Evolutionary conservation across 805 yeast genomes (phyloP).

Genomic region (Hagleromyces aurorensis): DNA sequence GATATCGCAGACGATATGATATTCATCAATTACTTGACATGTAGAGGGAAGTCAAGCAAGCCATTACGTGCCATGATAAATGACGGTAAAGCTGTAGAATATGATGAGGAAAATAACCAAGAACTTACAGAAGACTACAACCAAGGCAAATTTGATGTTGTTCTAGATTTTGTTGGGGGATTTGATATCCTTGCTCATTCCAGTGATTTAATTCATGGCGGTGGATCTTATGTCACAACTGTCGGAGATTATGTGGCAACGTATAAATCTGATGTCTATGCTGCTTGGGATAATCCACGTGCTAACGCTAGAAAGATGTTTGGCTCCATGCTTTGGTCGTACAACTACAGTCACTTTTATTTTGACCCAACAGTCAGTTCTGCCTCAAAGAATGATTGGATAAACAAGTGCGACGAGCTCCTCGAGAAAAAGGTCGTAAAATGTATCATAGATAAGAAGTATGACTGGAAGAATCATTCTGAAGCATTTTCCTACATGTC

Average conservation of each 20-base stretch:
- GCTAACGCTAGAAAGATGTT: constrained; percentile 32
- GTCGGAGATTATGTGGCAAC: constrained; percentile 51
- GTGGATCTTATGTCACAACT: constrained; percentile 49
- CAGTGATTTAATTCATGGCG: constrained; percentile 36
- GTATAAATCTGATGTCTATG: constrained; percentile 32
- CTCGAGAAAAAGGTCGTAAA: constrained; percentile 40
- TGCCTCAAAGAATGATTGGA: constrained; percentile 33
- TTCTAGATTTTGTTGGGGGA: constrained; percentile 71
- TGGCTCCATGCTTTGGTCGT: constrained; percentile 31
- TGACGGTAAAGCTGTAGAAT: constrained; percentile 31
- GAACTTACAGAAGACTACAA: constrained; percentile 22
- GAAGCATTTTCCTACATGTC: constrained; percentile 48
- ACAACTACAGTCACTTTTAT: constrained; percentile 32
- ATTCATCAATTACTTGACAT: constrained; percentile 27
- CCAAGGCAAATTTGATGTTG: constrained; percentile 48
- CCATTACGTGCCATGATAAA: constrained; percentile 26
- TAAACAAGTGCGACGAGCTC: constrained; percentile 36
- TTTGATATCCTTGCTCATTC: constrained; percentile 42
- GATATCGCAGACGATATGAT: constrained; percentile 35
- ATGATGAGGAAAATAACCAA: constrained; percentile 22
- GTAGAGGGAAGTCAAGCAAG: constrained; percentile 29
- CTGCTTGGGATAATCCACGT: constrained; percentile 31
- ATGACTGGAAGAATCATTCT: constrained; percentile 45
- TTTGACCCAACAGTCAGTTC: constrained; percentile 28
- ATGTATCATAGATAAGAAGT: constrained; percentile 48